Conservation (phyloP, 2,329 filamentous ascomycete genomes). For the Pseudocercospora cruenta region DNA sequence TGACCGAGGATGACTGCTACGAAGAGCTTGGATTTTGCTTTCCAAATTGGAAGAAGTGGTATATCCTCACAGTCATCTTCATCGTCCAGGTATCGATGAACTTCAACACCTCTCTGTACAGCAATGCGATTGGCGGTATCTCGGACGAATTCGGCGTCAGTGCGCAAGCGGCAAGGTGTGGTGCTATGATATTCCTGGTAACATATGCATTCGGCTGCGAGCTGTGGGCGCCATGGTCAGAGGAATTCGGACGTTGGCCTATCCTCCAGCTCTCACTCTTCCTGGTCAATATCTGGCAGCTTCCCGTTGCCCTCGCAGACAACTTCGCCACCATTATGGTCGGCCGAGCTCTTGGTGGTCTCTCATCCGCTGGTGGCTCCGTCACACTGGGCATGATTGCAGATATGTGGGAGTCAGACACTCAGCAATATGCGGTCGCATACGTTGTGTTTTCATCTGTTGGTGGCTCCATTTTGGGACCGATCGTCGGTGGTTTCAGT, state of each 20-base stretch:
- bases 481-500: slow-evolving; percentile 42
- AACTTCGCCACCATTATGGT: slow-evolving; percentile 53
- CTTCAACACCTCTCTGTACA: slow-evolving; percentile 61
- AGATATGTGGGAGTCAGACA: slow-evolving; percentile 64
- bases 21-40: slow-evolving; percentile 51
- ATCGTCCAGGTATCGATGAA: slow-evolving; percentile 61
- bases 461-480: slow-evolving; percentile 43
- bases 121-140: slow-evolving; percentile 55
- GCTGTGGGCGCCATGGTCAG: slow-evolving; percentile 59
- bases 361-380: slow-evolving; percentile 67
- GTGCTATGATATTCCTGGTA: slow-evolving; percentile 56
- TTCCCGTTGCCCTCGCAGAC: slow-evolving; percentile 52
- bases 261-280: slow-evolving; percentile 56
- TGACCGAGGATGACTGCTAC: slow-evolving; percentile 37
- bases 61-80: slow-evolving; percentile 56
- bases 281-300: slow-evolving; percentile 59
- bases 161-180: slow-evolving; percentile 51
- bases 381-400: slow-evolving; percentile 69
- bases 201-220: slow-evolving; percentile 56
- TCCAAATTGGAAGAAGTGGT: slow-evolving; percentile 55
- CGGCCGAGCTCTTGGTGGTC: slow-evolving; percentile 56
- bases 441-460: slow-evolving; percentile 57
- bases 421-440: slow-evolving; percentile 65
- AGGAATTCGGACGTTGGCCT: slow-evolving; percentile 56
- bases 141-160: slow-evolving; percentile 51